These are phyloP conservation scores for Pezicula carpinea DNA, from an alignment of 2,329 filamentous ascomycete species.

Conservation along the genomic window DNA sequence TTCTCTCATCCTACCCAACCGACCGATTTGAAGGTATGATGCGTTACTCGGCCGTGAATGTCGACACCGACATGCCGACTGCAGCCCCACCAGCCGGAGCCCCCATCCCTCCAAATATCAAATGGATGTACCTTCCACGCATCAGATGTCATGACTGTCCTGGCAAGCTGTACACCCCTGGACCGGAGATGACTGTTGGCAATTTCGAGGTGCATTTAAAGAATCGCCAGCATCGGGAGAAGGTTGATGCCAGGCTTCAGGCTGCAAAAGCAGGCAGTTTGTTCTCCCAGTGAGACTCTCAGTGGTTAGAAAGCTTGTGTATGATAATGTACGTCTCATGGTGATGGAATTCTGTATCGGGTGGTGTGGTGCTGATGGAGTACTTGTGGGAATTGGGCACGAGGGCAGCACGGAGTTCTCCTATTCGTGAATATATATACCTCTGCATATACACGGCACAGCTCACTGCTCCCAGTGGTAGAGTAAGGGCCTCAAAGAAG, in stretches of 20 bases:
- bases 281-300: neutral
- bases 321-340: neutral
- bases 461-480: too few species aligned
- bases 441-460: too few species aligned
- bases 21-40: conserved; percentile 87
- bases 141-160: conserved; percentile 92
- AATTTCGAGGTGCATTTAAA: conserved; percentile 93
- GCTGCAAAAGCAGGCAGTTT: neutral
- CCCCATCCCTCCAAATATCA: conserved; percentile 57
- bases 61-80: conserved; percentile 61
- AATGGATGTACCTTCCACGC: conserved; percentile 79
- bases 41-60: conserved; percentile 81
- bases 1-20: conserved; percentile 67
- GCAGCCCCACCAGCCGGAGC: conserved; percentile 43
- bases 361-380: too few species aligned
- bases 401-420: too few species aligned
- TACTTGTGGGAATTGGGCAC: too few species aligned
- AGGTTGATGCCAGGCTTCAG: conserved; percentile 45
- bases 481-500: too few species aligned
- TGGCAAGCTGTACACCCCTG: conserved; percentile 88
- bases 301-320: neutral
- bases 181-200: conserved; percentile 75
- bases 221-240: conserved; percentile 74
- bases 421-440: too few species aligned
- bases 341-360: too few species aligned